Conservation (phyloP, 768 basidiomycete species). For the Termitomyces sp. region DNA sequence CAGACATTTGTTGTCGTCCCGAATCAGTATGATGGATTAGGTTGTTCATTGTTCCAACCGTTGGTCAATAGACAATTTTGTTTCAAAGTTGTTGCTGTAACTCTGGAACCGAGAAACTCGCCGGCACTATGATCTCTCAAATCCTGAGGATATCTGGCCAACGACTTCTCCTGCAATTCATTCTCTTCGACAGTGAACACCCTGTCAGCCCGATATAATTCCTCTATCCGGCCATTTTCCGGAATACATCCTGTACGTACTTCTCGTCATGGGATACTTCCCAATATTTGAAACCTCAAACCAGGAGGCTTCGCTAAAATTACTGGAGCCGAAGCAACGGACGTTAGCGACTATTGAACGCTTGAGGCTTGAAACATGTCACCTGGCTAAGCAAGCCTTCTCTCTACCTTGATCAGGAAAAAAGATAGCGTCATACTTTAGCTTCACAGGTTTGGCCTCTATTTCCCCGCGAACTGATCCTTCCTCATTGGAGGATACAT, state of each 20-base stretch:
- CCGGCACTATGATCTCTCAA: not conserved
- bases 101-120: not conserved
- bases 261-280: not conserved
- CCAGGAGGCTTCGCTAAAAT: not conserved
- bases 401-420: not conserved
- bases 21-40: not conserved
- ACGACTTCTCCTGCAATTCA: not conserved
- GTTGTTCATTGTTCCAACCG: not conserved
- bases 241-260: conserved; percentile 2
- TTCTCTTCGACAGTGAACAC: not conserved
- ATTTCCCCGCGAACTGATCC: conserved; percentile 11
- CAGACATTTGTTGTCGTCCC: not conserved
- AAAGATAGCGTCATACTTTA: not conserved
- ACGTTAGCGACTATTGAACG: not conserved
- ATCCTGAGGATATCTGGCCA: not conserved
- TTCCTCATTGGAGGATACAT: not conserved
- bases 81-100: not conserved
- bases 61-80: not conserved
- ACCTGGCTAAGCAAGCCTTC: not conserved
- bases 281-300: not conserved
- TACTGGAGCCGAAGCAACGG: not conserved
- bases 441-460: not conserved
- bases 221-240: conserved; percentile 16
- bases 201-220: conserved; percentile 7
- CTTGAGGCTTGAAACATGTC: not conserved